Base-by-base conservation (phyloP, 805 yeast species). In the Barnettozyma botsteinii region DNA sequence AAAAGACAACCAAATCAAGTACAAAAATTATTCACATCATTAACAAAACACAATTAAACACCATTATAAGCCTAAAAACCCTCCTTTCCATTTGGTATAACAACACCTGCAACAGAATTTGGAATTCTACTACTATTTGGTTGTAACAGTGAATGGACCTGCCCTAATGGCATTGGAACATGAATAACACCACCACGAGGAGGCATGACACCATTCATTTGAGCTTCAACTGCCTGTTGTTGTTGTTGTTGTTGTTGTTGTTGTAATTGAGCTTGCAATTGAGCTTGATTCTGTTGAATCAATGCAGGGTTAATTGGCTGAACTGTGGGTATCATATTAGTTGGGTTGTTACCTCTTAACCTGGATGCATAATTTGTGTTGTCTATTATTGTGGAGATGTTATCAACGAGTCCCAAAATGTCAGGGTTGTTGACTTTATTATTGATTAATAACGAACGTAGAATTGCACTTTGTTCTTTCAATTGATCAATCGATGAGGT, bases 401-500 rank as follows among this genome's bases (percentile, higher is more conserved):
- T 46, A 3, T 55, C 58, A 4, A 53, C 73, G 25, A 56, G 55
- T 0, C 77, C 76, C 4, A 81, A 72, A 18, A 75, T 63, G 60
- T 70, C 38, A 56, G 50, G 40, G 70, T 53, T 35, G 60, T 58
- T 17, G n/a, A 20, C 31, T 22, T 37, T 46, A 9, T 41, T 43
- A 14, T 50, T 43, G 49, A 61, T 54, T 11, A 81, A 43, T 2
- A 77, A 53, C 1, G 72, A 64, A 31, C 76, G 67, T 19, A 82
- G 55, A 8, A 68, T 57, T 23, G 72, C 50, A 13, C 83, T 65
- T 50, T 79, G 84, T 35, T 79, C 81, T 27, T 80, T 65, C 40
- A 85, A 60, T 25, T 68, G 70, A n/a, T 65, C 62, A 7, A 80
- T 73, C 45, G 85, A 83, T 3, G 65, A 61, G 12, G 78, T 71